A percentile compares a stretch with the other conserved stretches of the same genome.
These are phyloP conservation scores for Trichosporon sp. DNA, from an alignment of 1,284 basidiomycete species.

Conservation along the genomic window DNA sequence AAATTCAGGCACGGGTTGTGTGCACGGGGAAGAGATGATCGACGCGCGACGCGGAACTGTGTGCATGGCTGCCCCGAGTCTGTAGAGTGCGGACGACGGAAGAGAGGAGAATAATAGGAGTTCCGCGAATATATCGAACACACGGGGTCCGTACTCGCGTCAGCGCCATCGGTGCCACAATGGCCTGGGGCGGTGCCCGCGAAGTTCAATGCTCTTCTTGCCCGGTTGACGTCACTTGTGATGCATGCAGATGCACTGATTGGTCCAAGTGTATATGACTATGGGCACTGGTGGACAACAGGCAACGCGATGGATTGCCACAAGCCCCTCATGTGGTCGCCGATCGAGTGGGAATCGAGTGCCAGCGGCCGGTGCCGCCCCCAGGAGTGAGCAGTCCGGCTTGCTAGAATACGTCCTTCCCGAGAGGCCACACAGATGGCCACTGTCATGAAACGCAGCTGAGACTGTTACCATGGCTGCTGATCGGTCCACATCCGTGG, in stretches of 20 bases:
- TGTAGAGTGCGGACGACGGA: background rate
- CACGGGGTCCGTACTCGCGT: background rate
- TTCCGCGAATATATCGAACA: background rate
- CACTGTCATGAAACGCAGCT: too few species aligned
- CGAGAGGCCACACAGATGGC: background rate
- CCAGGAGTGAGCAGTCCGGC: background rate
- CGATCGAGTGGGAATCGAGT: too few species aligned
- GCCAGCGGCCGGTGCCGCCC: background rate
- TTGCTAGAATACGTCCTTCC: background rate
- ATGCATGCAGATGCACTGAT: background rate
- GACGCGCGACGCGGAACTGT: background rate
- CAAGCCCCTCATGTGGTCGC: background rate
- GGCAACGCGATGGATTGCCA: background rate
- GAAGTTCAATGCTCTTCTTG: background rate
- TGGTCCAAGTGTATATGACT: too few species aligned
- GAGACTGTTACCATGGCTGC: too few species aligned
- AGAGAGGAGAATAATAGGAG: background rate
- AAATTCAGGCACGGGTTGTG: background rate
- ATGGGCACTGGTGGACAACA: background rate
- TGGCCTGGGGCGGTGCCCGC: background rate
- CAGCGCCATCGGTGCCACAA: background rate
- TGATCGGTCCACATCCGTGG: too few species aligned
- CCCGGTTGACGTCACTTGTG: background rate
- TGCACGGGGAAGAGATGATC: background rate
- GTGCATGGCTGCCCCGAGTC: background rate